Evolutionary conservation across 2,329 filamentous ascomycete genomes (phyloP), one percentile per base, ranked within the genome.

Genomic region (Alternaria tenuissima): DNA sequence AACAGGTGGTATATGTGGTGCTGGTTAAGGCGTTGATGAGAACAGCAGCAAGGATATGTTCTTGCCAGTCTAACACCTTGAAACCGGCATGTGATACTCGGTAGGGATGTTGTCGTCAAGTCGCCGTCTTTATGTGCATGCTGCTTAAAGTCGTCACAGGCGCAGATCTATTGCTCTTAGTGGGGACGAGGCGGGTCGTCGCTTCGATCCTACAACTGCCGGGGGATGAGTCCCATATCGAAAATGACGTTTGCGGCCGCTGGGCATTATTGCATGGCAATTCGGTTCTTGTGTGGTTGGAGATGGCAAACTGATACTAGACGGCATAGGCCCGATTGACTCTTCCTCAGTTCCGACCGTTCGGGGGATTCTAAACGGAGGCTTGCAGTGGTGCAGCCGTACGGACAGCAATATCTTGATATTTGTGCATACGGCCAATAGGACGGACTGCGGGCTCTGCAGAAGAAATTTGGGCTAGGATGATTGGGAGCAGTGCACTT

Each of bases 401-500:
- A 57, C 52, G 52, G 58, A 57, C 39, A 54, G 56, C 44, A 53
- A 56, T 47, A 22, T 65, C 49, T 18, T 12, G 43, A 64, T 57
- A 61, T 59, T 53, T n/a, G 28, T 32, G 26, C 24, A 52, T 24
- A 26, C 34, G 52, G 57, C 68, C 68, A 71, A 70, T 71, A 30
- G 60, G 52, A 24, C 38, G 46, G 16, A 28, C 32, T 36, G 47
- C 38, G 57, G 39, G 41, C 42, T 32, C 32, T 63, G 49, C 56
- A 63, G 57, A 51, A 63, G 57, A 39, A 42, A 52, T 38, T 54
- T 49, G 48, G 49, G 55, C 38, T 44, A 47, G 41, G 52, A 47
- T 61, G 58, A 58, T 63, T 69, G 63, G 65, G 59, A 56, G 63
- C 61, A 60, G 56, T 55, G 58, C 54, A 59, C 63, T 57, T 64